Evolutionary conservation across 106 monocot species (phyloP), one percentile per base, ranked within the genome.

Genomic region (Dactylorhiza incarnata): DNA sequence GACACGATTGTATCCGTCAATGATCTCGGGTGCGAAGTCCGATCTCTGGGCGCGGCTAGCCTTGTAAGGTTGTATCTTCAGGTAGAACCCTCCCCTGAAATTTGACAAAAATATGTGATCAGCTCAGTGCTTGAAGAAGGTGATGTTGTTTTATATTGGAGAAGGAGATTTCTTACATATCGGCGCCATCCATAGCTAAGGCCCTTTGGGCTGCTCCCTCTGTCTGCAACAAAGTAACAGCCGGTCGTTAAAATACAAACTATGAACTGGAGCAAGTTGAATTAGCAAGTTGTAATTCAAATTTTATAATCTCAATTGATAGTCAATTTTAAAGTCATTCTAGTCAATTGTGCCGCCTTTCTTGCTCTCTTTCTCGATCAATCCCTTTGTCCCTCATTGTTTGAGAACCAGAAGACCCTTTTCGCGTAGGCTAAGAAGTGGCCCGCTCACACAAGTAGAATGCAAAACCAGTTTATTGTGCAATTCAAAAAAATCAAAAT

Each of bases 121-220:
- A 59, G 45, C 5, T 5, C 69, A 9, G 37, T 20, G 61, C 19
- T 61, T 22, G 22, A 70, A 47, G 65, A 6, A 22, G 54, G 49
- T 53, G 24, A 17, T 5, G 37, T 7, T 25, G 24, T 13, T 7
- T 15, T 44, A 66, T 63, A 37, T 3, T 37, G 37, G 37, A 37
- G 37, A 24, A 9, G 14, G 49, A 20, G 54, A 71, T 49, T 70
- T 37, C 87, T 91, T 88, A 99, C 94, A 99, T 99, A 82, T 94
- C 99, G 20, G 99, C 87, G 74, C 99, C 94, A 81, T 99, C 89
- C 37, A 99, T 86, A 83, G 82, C 84, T 55, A 94, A 76, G 75
- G 99, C 99, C 74, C 94, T 87, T 81, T 88, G 86, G 7, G 99
- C 99, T n/a, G 99, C 99, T 80, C 89, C 87, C 78, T 90, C 94